Conservation (phyloP, 202 grass and related monocot genomes). For the Dendrocalamus latiflorus region DNA sequence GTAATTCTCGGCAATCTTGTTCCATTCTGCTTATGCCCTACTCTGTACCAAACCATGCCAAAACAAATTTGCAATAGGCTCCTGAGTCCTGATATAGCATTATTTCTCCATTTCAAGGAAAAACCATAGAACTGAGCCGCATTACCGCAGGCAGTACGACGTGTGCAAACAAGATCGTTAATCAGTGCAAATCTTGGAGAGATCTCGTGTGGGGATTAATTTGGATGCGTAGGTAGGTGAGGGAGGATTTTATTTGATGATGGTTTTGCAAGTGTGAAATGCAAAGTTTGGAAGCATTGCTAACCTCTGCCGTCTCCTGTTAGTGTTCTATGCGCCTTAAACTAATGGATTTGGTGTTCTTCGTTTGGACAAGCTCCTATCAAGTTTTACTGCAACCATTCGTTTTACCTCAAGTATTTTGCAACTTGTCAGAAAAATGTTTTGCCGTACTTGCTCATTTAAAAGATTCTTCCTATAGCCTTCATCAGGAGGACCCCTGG, state of each 20-base stretch:
- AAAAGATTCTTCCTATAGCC: slow-evolving; percentile 36
- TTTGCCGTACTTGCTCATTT: slow-evolving; percentile 13
- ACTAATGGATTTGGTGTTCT: slow-evolving; percentile 10
- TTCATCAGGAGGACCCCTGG: neutral
- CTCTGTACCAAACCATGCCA: neutral
- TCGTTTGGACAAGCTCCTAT: neutral
- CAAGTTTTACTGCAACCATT: neutral
- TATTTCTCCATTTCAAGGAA: neutral
- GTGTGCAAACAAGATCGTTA: slow-evolving; percentile 17
- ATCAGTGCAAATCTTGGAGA: slow-evolving; percentile 14
- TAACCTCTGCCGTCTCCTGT: slow-evolving; percentile 27
- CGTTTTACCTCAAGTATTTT: slow-evolving; percentile 10
- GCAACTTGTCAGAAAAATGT: slow-evolving; percentile 20
- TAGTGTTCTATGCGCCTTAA: slow-evolving; percentile 12
- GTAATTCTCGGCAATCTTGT: slow-evolving; percentile 39
- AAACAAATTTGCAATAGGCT: neutral
- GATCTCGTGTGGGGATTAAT: slow-evolving; percentile 13
- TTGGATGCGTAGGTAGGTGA: neutral
- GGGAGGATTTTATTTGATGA: neutral
- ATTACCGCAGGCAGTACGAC: neutral
- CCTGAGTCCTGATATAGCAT: neutral
- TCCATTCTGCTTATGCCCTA: slow-evolving; percentile 1
- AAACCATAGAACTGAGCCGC: slow-evolving; percentile 12
- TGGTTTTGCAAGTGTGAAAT: slow-evolving; percentile 19
- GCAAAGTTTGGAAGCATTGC: slow-evolving; percentile 37